Base-by-base conservation (phyloP, 2,329 filamentous ascomycete genomes). In the Diaporthe sp. region DNA sequence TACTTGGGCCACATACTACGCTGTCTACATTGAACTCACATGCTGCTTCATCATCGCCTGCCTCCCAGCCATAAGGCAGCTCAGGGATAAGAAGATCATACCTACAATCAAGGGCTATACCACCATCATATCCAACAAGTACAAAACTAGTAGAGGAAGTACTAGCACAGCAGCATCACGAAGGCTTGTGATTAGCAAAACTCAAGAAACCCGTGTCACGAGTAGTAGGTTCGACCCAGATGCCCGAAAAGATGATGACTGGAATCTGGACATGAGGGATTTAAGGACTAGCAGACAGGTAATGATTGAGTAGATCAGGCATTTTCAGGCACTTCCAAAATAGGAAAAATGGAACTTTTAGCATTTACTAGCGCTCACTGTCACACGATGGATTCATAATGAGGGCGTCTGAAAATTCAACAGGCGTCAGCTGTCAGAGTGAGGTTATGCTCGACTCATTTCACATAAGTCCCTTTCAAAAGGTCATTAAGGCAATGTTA, bases 11-110 rank as follows among this genome's bases (percentile, higher is more conserved):
- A 67, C 51, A 25, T 73, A 55, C 37, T 73, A 73, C 28, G 46
- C 60, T 6, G 61, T 57, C 12, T 73, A 73, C 4, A 57, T 73
- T n/a, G 72, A 73, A 42, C 60, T 73, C 46, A 73, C 72, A 19
- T 67, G 46, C 60, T 61, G 58, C 49, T 73, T 73, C 37, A 44
- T 73, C 37, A 73, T 73, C 34, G 58, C 72, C 46, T 73, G 72
- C 25, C 46, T 73, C 19, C 72, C 72, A 44, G 60, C 72, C 9
- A 57, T 42, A 37, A 44, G 62, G 10, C 72, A 73, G 49, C 60
- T 73, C 2, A 19, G 5, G 22, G 67, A 71, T 13, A 67, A 67
- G 37, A 61, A 42, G 44, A 17, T 67, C 17, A 17, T 51, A 19
- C 28, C 61, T 12, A 37, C 28, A 0, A 51, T 67, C 17, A 67